Evolutionary conservation across 1,139 yeast genomes (phyloP), one percentile per base, ranked within the genome.

Genomic region (Kodamaea arcana): DNA sequence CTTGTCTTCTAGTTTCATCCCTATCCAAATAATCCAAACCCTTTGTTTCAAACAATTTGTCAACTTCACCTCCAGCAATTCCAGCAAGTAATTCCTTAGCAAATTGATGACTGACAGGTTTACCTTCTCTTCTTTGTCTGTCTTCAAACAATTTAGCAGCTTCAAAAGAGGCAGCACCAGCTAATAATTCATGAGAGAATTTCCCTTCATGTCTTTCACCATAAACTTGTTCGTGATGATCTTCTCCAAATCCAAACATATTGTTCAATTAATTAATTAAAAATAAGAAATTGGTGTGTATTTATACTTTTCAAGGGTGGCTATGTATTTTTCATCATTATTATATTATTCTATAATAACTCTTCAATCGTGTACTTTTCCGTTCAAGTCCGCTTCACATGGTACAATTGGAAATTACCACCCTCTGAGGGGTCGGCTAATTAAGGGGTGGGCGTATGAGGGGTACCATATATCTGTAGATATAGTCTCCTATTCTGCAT

Each of bases 151-250:
- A 46, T 49, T 56, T 58, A 30, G 54, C 50, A 30, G 65, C 65
- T 42, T 54, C 63, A 36, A 59, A 59, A 4, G 63, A 56, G 18
- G 65, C 63, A 27, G 60, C 65, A 45, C 65, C 63, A 21, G 65
- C 63, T 34, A 59, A 35, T 42, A 56, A 49, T 42, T 59, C 65
- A 42, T 59, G 64, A 17, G 60, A 46, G 45, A 59, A 52, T 46
- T 57, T 55, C 27, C 56, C 61, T 39, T 57, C 60, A 52, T 58
- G 62, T 34, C 50, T 30, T 12, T 46, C 55, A 35, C 62, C 61
- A 52, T 58, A 57, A 24, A 58, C 64, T 30, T 43, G 35, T 40
- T 50, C 45, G 51, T 53, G 48, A 24, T 8, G 6, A 18, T 40
- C 23, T 33, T 45, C 49, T 41, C 44, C 49, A 37, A 47, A 46